Percentiles rank a stretch among this genome's conserved stretches.
phyloP scores from a whole-genome alignment of 768 basidiomycete species.

The Lentinula raphanica region DNA sequence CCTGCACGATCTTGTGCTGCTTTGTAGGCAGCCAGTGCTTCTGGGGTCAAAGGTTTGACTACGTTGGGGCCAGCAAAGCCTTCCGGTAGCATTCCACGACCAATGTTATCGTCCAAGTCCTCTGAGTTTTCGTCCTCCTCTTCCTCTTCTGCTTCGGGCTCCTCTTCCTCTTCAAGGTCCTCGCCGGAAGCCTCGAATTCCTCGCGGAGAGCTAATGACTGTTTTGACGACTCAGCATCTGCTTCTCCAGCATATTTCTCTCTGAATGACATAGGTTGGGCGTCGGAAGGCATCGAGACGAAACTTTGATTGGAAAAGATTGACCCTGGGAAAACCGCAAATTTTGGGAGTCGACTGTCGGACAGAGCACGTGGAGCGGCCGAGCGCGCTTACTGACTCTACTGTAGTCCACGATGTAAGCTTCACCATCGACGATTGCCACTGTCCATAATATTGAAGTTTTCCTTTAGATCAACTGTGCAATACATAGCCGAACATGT shows the following conservation, averaged over 20 bases:
- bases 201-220: too few species aligned
- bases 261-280: too few species aligned
- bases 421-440: neutral
- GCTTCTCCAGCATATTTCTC: neutral
- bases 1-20: conserved; percentile 73
- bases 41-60: conserved; percentile 69
- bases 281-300: too few species aligned
- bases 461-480: too few species aligned
- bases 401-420: neutral
- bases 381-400: neutral
- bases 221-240: conserved; percentile 3
- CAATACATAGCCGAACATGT: conserved; percentile 29
- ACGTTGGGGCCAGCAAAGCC: conserved; percentile 59
- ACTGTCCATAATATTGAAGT: too few species aligned
- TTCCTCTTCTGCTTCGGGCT: conserved; percentile 19
- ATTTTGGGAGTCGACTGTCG: too few species aligned
- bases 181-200: too few species aligned
- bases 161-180: conserved; percentile 16
- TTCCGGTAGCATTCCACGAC: conserved; percentile 50
- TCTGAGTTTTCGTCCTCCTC: conserved; percentile 19
- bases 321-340: too few species aligned
- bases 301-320: too few species aligned
- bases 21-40: conserved; percentile 72
- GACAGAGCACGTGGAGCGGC: neutral
- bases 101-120: conserved; percentile 3